Conservation (phyloP, 768 basidiomycete genomes). For the Suillus hirtellus region DNA sequence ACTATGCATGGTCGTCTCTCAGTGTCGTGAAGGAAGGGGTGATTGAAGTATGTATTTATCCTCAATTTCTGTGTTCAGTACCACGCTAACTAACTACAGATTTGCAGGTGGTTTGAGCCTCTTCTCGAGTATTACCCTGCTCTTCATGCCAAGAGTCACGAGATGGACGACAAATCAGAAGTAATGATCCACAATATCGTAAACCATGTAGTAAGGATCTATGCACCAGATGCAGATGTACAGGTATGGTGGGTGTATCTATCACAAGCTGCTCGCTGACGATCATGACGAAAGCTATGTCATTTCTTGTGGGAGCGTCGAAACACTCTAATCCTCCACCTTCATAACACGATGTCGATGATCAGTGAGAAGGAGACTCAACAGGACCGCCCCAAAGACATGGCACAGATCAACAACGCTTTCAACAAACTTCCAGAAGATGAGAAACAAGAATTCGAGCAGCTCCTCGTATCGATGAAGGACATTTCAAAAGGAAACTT, state of each 20-base stretch:
- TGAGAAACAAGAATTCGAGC: background rate
- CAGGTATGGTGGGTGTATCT: background rate
- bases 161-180: background rate
- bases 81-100: background rate
- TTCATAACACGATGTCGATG: background rate
- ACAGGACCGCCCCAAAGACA: background rate
- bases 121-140: background rate
- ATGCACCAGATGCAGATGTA: background rate
- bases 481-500: background rate
- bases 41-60: background rate
- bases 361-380: background rate
- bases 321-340: background rate
- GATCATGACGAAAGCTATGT: background rate
- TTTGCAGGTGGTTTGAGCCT: constrained; percentile 2
- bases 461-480: background rate
- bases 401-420: background rate
- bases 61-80: too few relatives aligned
- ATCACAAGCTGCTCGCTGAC: background rate
- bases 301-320: background rate
- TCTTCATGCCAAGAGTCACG: background rate
- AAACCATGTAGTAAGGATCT: background rate
- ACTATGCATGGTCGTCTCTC: background rate
- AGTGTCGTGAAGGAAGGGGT: background rate
- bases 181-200: background rate
- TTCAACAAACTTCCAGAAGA: background rate